Evolutionary conservation across 2,329 filamentous ascomycete species (phyloP), one percentile per base, ranked within the genome.

Genomic region (Cadophora sp.): DNA sequence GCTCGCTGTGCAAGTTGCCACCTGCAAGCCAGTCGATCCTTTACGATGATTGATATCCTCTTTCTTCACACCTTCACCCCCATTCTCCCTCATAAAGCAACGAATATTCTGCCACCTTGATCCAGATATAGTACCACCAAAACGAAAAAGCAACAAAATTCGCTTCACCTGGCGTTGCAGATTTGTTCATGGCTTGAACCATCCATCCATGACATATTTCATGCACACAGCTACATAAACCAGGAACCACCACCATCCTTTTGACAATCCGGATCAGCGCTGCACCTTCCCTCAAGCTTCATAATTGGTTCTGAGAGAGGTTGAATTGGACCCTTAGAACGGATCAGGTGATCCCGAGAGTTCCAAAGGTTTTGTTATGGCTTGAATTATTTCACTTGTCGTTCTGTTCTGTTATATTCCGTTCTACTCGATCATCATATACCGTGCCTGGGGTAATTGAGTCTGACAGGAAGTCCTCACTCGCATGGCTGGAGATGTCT

Each of bases 111-210:
- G 8, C 43, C 43, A 45, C 4, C 9, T 24, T 13, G 5, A 48
- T 22, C 45, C 45, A n/a, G 7, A 48, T 48, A 48, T 48, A 48
- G 45, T n/a, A 48, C 20, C 45, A 48, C 45, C 45, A 24, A 24
- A 24, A 48, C 22, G 11, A 59, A 53, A 48, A 64, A 47, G 43
- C 33, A 50, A 51, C 20, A 27, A 27, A 18, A 18, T 59, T 24
- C 41, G 22, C 43, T 30, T 59, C 62, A 24, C 53, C 33, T 18
- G 41, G 43, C 53, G 62, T 68, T 62, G 51, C 66, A 63, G 66
- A 68, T 39, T 65, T 59, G 53, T 68, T 66, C 47, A 65, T 62
- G 62, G 62, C 63, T 65, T 68, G 66, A 50, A n/a, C n/a, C n/a
- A n/a, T n/a, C 43, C 60, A 55, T 58, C 41, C 58, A 39, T 65